phyloP scores from a whole-genome alignment of 148 eudicot genomes.

The Rhododendron kiyosumense region DNA sequence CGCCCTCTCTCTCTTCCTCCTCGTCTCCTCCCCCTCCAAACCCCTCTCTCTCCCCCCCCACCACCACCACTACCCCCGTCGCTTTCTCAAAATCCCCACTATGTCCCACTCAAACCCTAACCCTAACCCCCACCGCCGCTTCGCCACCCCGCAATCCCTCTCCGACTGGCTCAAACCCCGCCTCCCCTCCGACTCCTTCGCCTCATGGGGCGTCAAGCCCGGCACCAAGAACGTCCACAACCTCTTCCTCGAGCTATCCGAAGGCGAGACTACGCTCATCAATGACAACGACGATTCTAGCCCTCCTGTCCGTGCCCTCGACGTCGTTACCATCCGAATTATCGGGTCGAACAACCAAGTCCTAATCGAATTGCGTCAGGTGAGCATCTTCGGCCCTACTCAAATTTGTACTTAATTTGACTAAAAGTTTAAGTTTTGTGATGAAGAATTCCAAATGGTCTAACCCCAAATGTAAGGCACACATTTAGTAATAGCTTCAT shows the following conservation, averaged over 20 bases:
- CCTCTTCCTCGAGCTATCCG: constrained; percentile 78
- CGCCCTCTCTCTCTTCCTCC: constrained; percentile 60
- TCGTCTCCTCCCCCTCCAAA: constrained; percentile 50
- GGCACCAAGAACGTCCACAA: constrained; percentile 91
- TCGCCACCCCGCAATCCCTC: constrained; percentile 56
- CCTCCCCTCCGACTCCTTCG: constrained; percentile 59
- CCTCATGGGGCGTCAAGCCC: constrained; percentile 82
- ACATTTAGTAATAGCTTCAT: too few species aligned
- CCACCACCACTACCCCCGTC: constrained; percentile 22
- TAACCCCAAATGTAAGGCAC: too few species aligned
- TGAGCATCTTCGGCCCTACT: not conserved
- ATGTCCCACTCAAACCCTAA: constrained; percentile 39
- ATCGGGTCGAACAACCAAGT: constrained; percentile 14
- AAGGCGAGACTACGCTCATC: constrained; percentile 65
- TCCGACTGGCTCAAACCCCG: constrained; percentile 80
- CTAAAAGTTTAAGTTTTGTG: too few species aligned
- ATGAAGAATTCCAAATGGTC: too few species aligned
- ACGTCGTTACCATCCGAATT: constrained; percentile 57
- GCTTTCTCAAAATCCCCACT: constrained; percentile 31
- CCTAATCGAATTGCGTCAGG: constrained; percentile 74
- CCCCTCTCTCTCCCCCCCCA: constrained; percentile 23
- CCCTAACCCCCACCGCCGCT: constrained; percentile 29
- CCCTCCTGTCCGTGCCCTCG: constrained; percentile 71
- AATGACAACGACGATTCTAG: constrained; percentile 40
- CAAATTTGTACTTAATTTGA: too few species aligned